Percentiles rank a stretch among this genome's conserved stretches.
Evolutionary conservation across 352 stramenopile species (phyloP).

Genomic region (Peronospora belbahrii): DNA sequence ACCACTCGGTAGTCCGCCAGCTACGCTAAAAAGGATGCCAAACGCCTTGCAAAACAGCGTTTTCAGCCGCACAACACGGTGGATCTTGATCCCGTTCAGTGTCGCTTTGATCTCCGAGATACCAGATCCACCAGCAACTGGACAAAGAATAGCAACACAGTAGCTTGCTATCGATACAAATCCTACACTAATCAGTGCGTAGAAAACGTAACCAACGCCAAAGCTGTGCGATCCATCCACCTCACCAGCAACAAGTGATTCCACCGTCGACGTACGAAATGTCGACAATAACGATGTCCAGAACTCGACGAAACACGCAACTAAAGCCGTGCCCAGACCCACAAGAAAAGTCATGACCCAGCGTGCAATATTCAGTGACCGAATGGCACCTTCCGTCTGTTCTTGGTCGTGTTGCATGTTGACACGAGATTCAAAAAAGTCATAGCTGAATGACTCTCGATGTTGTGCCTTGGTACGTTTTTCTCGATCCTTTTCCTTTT

Average conservation of each 20-base stretch:
- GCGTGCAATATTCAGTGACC: constrained; percentile 75
- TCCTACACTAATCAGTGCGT: constrained; percentile 86
- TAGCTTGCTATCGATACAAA: constrained; percentile 89
- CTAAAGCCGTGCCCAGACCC: constrained; percentile 87
- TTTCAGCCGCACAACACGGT: constrained; percentile 92
- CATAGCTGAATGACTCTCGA: constrained; percentile 81
- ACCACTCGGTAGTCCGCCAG: constrained; percentile 62
- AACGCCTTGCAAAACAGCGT: constrained; percentile 95
- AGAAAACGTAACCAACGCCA: constrained; percentile 80
- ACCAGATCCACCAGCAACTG: constrained; percentile 91
- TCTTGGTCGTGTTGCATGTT: constrained; percentile 85
- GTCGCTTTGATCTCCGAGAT: constrained; percentile 98
- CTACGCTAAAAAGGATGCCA: constrained; percentile 81
- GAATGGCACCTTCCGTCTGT: constrained; percentile 64
- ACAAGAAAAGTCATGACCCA: constrained; percentile 96
- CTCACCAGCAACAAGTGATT: constrained; percentile 62
- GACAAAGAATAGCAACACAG: constrained; percentile 92
- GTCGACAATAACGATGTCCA: constrained; percentile 78
- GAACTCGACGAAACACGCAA: constrained; percentile 92
- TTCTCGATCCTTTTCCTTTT: constrained; percentile 48
- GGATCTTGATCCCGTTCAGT: constrained; percentile 97
- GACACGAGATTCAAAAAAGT: constrained; percentile 82
- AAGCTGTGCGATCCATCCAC: constrained; percentile 38
- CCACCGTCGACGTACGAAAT: constrained; percentile 89
- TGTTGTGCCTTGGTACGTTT: constrained; percentile 81